Base-by-base conservation (phyloP, 148 eudicot genomes). In the Chenopodium quinoa region DNA sequence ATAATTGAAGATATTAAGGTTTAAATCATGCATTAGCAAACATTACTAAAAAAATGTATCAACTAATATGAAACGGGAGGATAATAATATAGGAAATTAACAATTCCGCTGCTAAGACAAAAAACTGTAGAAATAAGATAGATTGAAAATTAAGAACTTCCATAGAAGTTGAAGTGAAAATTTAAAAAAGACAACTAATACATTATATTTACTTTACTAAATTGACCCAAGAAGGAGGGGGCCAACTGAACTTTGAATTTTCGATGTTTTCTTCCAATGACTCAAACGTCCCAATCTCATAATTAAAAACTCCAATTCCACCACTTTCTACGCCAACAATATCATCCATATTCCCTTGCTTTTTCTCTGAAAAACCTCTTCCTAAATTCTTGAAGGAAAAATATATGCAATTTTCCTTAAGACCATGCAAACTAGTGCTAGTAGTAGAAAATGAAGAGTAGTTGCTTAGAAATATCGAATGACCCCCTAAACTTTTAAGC, bases 331-430 rank as follows among this genome's bases (percentile, higher is more conserved):
- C 77, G 14, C 19, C 77, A 50, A 1, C 63, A 50, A 29, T 3
- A 46, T 13, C 40, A 12, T 52, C 31, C 11, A 22, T 31, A 46
- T 46, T 73, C 13, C 77, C 77, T 13, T 27, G 63, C 9, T 52
- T 74, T 50, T 50, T 73, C 76, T 48, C 56, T 22, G 23, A 71
- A 72, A 44, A 8, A 40, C n/a, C 54, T 44, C 60, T 74, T 12
- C 62, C 64, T 71, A 54, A 79, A 1, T 71, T 85, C 19, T 50
- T 79, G 7, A 78, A 72, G 78, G 58, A 68, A 66, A 83, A 81
- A 44, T 82, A 84, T 40, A 86, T 84, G 34, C 80, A 81, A 68
- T 86, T 84, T 46, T 71, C 84, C 47, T 75, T 78, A 32, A 79
- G 60, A 12, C 81, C 79, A 1, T 31, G 74, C 56, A 86, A 19